A percentile compares a stretch with the other conserved stretches of the same genome.
phyloP scores from a whole-genome alignment of 2,329 filamentous ascomycete species.

The Penicillium palitans region DNA sequence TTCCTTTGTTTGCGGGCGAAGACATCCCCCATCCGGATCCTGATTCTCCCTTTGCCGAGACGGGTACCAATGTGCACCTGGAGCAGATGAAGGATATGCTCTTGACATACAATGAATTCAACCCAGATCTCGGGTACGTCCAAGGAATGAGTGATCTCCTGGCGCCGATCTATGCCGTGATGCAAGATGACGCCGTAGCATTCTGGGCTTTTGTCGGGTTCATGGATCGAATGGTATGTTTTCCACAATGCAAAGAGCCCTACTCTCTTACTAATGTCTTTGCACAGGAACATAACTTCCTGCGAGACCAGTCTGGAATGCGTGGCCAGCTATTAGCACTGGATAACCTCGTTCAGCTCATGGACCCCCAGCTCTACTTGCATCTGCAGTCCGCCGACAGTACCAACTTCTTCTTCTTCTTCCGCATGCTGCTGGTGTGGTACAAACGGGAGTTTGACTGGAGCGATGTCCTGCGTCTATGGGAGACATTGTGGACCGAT shows the following conservation, averaged over 20 bases:
- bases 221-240: slow-evolving; percentile 82
- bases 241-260: not conserved
- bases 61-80: slow-evolving; percentile 93
- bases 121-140: slow-evolving; percentile 91
- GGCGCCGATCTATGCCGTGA: slow-evolving; percentile 91
- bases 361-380: slow-evolving; percentile 91
- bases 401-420: slow-evolving; percentile 99
- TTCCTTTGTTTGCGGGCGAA: slow-evolving; percentile 94
- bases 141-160: slow-evolving; percentile 98
- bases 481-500: slow-evolving; percentile 95
- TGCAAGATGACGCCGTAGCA: slow-evolving; percentile 94
- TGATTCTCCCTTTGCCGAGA: slow-evolving; percentile 87
- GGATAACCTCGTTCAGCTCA: slow-evolving; percentile 92
- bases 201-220: slow-evolving; percentile 97
- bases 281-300: slow-evolving; percentile 77
- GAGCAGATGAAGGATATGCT: slow-evolving; percentile 99
- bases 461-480: slow-evolving; percentile 80
- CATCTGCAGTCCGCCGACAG: slow-evolving; percentile 88
- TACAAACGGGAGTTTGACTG: slow-evolving; percentile 97
- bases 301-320: slow-evolving; percentile 96
- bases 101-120: slow-evolving; percentile 97
- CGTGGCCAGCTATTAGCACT: slow-evolving; percentile 84
- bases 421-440: slow-evolving; percentile 98
- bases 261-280: not conserved
- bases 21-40: slow-evolving; percentile 96